Conservation (phyloP, 2,329 filamentous ascomycete genomes). For the Trichoderma lentiforme region DNA sequence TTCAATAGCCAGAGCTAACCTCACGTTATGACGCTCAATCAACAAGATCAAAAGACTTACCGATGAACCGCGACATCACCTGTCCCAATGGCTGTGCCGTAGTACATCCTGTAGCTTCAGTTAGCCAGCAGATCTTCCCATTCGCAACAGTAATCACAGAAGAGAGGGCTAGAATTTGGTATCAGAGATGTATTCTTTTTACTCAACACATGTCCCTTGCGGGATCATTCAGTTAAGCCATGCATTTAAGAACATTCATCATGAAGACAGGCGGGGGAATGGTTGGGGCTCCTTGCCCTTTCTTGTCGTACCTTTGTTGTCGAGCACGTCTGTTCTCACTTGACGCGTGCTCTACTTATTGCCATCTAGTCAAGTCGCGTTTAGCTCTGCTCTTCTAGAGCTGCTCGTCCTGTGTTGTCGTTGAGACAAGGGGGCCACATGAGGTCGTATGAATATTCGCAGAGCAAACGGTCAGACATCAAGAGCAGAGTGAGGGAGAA, state of each 20-base stretch:
- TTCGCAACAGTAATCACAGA: too few relatives aligned
- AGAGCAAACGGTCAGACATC: not conserved
- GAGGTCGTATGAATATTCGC: not conserved
- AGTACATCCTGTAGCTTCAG: not conserved
- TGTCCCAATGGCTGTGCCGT: not conserved
- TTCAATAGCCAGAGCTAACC: too few relatives aligned
- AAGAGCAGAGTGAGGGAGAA: not conserved
- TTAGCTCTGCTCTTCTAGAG: not conserved
- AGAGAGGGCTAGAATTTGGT: not conserved
- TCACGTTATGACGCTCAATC: not conserved
- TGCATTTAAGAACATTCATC: slow-evolving; percentile 33
- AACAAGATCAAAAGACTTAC: not conserved
- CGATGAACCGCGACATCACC: not conserved
- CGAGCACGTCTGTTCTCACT: not conserved
- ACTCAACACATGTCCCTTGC: slow-evolving; percentile 22
- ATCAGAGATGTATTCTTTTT: slow-evolving; percentile 33
- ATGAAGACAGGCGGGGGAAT: slow-evolving; percentile 13
- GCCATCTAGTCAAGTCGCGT: not conserved
- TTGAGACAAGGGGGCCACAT: too few relatives aligned
- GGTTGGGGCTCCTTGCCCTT: not conserved
- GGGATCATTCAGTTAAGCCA: slow-evolving; percentile 34
- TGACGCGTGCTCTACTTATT: not conserved
- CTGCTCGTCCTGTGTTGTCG: not conserved
- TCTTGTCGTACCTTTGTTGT: not conserved
- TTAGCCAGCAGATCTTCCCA: not conserved